These are phyloP conservation scores for Cryptococcus jaspeensis DNA, from an alignment of 1,284 basidiomycete genomes.

Conservation along the genomic window DNA sequence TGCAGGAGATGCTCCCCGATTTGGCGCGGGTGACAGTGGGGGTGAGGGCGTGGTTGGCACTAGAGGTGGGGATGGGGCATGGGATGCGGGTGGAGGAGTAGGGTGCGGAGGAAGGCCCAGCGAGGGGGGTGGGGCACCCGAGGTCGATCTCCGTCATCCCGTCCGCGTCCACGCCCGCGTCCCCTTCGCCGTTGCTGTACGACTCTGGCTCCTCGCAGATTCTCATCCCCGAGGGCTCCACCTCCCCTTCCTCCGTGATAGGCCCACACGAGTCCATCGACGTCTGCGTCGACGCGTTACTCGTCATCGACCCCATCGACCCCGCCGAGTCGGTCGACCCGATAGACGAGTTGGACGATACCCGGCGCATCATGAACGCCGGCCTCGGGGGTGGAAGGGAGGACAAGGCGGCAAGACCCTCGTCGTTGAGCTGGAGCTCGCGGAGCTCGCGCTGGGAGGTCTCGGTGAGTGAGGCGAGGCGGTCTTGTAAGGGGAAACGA, in stretches of 20 bases:
- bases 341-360: slow-evolving; percentile 16
- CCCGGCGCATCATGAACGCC: slow-evolving; percentile 27
- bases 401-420: slow-evolving; percentile 21
- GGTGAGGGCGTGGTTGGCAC: no score
- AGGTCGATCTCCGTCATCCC: no score
- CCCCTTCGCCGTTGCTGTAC: background rate
- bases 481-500: slow-evolving; percentile 14
- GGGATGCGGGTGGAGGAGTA: no score
- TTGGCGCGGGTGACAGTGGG: no score
- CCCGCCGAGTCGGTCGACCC: slow-evolving; percentile 15
- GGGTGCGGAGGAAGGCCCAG: no score
- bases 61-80: no score
- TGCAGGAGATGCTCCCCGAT: slow-evolving; percentile 28
- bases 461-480: slow-evolving; percentile 27
- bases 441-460: slow-evolving; percentile 23
- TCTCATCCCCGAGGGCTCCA: background rate
- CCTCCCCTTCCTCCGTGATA: slow-evolving; percentile 18
- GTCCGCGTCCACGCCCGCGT: no score
- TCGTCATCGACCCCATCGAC: slow-evolving; percentile 24
- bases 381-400: slow-evolving; percentile 29
- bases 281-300: slow-evolving; percentile 16
- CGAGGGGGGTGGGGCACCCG: no score
- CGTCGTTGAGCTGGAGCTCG: slow-evolving; percentile 22
- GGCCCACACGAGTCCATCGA: slow-evolving; percentile 20
- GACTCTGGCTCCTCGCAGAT: slow-evolving; percentile 2